These are phyloP conservation scores for Krasilnikovozyma curviuscula DNA, from an alignment of 768 basidiomycete genomes.

Conservation along the genomic window DNA sequence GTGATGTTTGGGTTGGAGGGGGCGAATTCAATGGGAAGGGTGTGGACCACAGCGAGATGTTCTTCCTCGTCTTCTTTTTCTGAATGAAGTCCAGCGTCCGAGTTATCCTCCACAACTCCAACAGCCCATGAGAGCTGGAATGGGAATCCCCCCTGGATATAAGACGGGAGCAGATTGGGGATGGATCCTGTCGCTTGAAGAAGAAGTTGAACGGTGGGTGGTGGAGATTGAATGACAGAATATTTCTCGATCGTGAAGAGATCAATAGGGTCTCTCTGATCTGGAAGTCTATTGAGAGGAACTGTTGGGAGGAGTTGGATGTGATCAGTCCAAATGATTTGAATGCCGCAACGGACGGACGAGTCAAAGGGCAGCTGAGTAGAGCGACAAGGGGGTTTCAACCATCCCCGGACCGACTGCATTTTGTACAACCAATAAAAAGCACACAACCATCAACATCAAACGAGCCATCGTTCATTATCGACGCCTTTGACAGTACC, in stretches of 20 bases:
- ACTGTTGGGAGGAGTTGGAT: too few relatives aligned
- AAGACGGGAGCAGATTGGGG: not conserved
- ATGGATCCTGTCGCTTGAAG: not conserved
- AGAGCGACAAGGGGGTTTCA: constrained; percentile 1
- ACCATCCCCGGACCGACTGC: too few relatives aligned
- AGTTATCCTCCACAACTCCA: not conserved
- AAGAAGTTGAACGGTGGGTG: not conserved
- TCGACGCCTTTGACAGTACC: too few relatives aligned
- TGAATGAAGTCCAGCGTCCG: not conserved
- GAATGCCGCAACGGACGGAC: not conserved
- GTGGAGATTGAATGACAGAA: not conserved
- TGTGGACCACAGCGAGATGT: not conserved
- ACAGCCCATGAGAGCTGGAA: constrained; percentile 1
- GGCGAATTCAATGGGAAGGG: not conserved
- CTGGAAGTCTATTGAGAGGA: constrained; percentile 1
- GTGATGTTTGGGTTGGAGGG: not conserved
- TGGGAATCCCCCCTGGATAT: not conserved
- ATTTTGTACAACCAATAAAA: not conserved
- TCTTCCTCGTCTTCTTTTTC: not conserved
- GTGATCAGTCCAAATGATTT: constrained; percentile 1
- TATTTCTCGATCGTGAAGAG: constrained; percentile 13
- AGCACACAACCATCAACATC: too few relatives aligned
- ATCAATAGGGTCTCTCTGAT: constrained; percentile 10
- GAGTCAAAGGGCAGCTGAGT: not conserved
- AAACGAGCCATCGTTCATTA: too few relatives aligned